phyloP scores from a whole-genome alignment of 2,329 filamentous ascomycete species.

The Sarocladium oryzae region DNA sequence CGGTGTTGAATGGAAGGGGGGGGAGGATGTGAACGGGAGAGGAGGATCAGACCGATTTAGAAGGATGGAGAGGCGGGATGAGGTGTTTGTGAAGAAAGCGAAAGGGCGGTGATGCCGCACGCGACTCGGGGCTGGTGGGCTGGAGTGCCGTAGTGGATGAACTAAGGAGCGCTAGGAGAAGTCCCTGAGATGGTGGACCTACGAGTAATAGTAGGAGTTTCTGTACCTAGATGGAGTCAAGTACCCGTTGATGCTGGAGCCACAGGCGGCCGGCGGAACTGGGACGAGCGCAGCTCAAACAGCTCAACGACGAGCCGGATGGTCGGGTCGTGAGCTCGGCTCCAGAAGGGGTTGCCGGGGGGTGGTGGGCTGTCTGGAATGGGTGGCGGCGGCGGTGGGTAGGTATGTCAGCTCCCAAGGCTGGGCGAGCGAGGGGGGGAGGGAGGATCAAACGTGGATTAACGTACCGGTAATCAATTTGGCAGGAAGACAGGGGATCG shows the following conservation, averaged over 20 bases:
- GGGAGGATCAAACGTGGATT: no score
- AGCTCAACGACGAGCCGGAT: neutral
- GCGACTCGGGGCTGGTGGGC: slow-evolving; percentile 5
- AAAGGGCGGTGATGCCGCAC: slow-evolving; percentile 3
- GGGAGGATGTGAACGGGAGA: neutral
- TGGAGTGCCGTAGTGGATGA: slow-evolving; percentile 6
- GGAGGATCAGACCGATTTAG: neutral
- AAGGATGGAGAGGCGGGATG: neutral
- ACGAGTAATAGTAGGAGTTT: no score
- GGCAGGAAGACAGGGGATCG: neutral
- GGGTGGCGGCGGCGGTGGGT: neutral
- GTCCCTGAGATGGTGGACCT: neutral
- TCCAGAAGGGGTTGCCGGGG: slow-evolving; percentile 1
- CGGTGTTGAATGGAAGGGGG: slow-evolving; percentile 1
- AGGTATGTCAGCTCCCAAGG: no score
- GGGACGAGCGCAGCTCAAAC: neutral
- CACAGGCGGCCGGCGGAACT: no score
- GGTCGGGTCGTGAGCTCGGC: slow-evolving; percentile 3
- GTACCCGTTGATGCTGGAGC: neutral
- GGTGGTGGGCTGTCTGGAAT: neutral
- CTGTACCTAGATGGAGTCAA: no score
- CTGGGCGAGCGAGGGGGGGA: no score
- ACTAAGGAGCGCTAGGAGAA: neutral
- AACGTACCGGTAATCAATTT: no score
- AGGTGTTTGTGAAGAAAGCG: slow-evolving; percentile 1